Conservation (phyloP, 179 eudicot species). For the Nepenthes alata region DNA sequence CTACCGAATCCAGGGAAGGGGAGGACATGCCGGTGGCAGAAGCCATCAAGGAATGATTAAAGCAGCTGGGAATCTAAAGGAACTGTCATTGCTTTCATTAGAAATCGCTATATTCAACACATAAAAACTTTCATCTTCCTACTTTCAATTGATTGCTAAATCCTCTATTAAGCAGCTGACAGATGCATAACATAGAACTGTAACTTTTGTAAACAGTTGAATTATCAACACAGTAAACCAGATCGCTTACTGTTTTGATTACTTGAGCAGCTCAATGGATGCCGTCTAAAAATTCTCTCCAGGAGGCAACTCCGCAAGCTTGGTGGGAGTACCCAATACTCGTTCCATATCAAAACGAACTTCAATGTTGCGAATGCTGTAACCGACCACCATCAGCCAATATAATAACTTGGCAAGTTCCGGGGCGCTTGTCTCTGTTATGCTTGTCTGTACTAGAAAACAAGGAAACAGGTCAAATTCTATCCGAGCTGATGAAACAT, state of each 20-base stretch:
- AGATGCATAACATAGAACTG: no score
- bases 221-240: no score
- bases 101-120: no score
- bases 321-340: constrained; percentile 57
- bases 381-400: constrained; percentile 94
- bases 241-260: background rate
- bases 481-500: background rate
- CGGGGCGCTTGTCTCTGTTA: constrained; percentile 70
- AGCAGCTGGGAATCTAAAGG: no score
- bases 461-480: background rate
- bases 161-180: no score
- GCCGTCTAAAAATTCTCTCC: constrained; percentile 44
- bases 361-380: constrained; percentile 76
- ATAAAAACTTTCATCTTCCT: no score
- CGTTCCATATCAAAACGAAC: constrained; percentile 90
- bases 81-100: no score
- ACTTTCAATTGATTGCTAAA: no score
- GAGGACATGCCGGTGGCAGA: no score
- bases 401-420: constrained; percentile 74
- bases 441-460: constrained; percentile 40
- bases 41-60: no score
- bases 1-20: no score
- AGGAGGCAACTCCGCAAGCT: constrained; percentile 75
- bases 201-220: no score
- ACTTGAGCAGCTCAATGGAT: background rate